Percentiles rank a stretch among this genome's conserved stretches.
These are phyloP conservation scores for Phialophora chinensis DNA, from an alignment of 2,329 filamentous ascomycete genomes.

Conservation along the genomic window DNA sequence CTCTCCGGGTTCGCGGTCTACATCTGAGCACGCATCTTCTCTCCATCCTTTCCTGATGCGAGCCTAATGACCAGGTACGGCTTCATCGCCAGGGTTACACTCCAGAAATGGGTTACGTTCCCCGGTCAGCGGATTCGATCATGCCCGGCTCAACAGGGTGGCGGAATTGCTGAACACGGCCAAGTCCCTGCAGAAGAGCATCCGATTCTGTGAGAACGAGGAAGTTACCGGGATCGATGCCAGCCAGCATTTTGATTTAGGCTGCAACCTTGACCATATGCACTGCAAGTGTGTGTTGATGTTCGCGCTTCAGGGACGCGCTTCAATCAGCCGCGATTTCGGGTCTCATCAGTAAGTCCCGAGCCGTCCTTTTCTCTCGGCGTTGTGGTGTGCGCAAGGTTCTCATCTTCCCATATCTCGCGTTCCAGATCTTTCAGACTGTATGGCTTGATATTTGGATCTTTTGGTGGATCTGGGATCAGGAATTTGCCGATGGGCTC, in stretches of 20 bases:
- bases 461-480: conserved; percentile 38
- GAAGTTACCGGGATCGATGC: not conserved
- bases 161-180: not conserved
- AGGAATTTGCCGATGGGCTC: conserved; percentile 40
- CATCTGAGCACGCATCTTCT: not conserved
- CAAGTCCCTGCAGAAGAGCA: not conserved
- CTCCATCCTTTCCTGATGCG: not conserved
- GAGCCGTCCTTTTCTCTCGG: not conserved
- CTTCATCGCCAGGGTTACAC: not conserved
- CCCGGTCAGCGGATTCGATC: not conserved
- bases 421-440: conserved; percentile 35
- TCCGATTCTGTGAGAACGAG: not conserved
- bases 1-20: not conserved
- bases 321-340: conserved; percentile 8
- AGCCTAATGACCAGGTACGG: not conserved
- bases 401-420: conserved; percentile 37
- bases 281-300: not conserved
- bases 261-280: not conserved
- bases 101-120: not conserved
- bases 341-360: not conserved
- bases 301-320: not conserved
- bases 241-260: not conserved
- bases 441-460: conserved; percentile 37
- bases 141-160: not conserved
- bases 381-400: not conserved